Base-by-base conservation (phyloP, 1,284 basidiomycete genomes). In the Naganishia albida region DNA sequence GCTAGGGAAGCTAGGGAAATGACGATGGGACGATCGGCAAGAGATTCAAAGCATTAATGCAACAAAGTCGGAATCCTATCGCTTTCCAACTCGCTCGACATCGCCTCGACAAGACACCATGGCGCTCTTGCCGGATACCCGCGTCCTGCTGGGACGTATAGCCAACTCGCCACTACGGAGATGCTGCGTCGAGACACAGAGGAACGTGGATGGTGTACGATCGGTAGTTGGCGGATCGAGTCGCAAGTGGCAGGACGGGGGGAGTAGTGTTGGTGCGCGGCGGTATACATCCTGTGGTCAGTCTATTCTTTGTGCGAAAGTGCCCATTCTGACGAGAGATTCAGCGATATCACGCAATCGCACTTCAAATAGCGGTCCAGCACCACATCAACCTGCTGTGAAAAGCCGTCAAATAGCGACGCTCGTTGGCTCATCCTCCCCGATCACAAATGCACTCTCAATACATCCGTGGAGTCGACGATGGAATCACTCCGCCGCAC, bases 71-170 rank as follows among this genome's bases (percentile, higher is more conserved):
- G n/a, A n/a, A n/a, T n/a, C n/a, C n/a, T n/a, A n/a, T n/a, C n/a
- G n/a, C n/a, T n/a, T n/a, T n/a, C n/a, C n/a, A n/a, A n/a, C n/a
- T 15, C 13, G 13, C 13, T 15, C 42, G 7, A 3, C 10, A 4
- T 34, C 10, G 34, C 34, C 4, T 10, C 26, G 23, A 3, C 49
- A 25, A 26, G 25, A 28, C 39, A 28, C 3, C n/a, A 59, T 59
- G 56, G 43, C 56, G 7, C 25, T 38, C 13, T 13, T 59, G 10
- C 20, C 20, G 2, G 56, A 40, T 6, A 34, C 56, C 7, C 18
- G 43, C 44, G 30, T 49, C 30, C 43, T 59, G 20, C 7, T 48
- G 18, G 56, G 43, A 48, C 26, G 26, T n/a, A 38, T 59, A 38
- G 30, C 43, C 34, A 34, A 34, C 34, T 34, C 34, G 34, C 34